phyloP scores from a whole-genome alignment of 2,329 filamentous ascomycete species.

The Scorias spongiosa region DNA sequence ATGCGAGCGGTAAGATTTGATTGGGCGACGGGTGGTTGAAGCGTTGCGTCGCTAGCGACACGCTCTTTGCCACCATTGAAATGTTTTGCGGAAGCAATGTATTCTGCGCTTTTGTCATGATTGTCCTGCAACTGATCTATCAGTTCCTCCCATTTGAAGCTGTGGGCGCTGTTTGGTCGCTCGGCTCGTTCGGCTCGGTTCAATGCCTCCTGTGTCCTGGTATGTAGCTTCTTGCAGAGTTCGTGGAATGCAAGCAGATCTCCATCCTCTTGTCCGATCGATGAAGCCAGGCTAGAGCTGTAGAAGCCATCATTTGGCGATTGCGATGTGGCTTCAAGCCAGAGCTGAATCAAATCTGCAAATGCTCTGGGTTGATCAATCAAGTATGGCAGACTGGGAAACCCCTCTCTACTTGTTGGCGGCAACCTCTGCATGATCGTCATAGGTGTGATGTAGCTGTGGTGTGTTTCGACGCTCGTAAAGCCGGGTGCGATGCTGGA shows the following conservation, averaged over 20 bases:
- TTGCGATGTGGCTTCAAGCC: slow-evolving; percentile 42
- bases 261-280: slow-evolving; percentile 22
- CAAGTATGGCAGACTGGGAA: slow-evolving; percentile 81
- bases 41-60: slow-evolving; percentile 15
- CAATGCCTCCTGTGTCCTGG: slow-evolving; percentile 35
- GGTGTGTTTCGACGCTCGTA: slow-evolving; percentile 17
- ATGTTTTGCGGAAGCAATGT: neutral
- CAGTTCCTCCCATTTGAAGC: slow-evolving; percentile 38
- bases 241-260: slow-evolving; percentile 35
- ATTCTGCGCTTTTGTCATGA: slow-evolving; percentile 13
- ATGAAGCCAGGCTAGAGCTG: neutral
- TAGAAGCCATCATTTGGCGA: neutral
- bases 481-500: neutral
- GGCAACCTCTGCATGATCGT: slow-evolving; percentile 76
- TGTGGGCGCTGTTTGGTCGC: slow-evolving; percentile 32
- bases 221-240: slow-evolving; percentile 31
- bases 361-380: slow-evolving; percentile 80
- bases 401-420: slow-evolving; percentile 71
- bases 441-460: slow-evolving; percentile 69
- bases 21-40: slow-evolving; percentile 9
- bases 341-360: slow-evolving; percentile 67
- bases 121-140: slow-evolving; percentile 28
- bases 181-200: slow-evolving; percentile 38
- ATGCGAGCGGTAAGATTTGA: neutral
- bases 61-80: slow-evolving; percentile 4